Base-by-base conservation (phyloP, 148 eudicot species). In the Rhododendron vialii region DNA sequence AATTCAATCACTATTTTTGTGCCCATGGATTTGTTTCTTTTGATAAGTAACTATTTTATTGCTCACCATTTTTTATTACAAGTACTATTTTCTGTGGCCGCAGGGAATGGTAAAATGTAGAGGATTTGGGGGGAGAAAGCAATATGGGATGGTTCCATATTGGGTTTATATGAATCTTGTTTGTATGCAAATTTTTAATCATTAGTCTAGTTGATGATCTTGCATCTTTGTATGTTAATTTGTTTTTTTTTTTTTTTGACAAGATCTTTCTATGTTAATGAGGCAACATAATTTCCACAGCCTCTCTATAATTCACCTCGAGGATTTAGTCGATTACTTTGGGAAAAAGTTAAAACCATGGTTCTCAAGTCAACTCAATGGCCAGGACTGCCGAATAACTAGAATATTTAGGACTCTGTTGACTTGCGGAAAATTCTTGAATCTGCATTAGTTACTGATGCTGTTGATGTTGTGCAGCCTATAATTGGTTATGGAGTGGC, bases 401-500 rank as follows among this genome's bases (percentile, higher is more conserved):
- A 65, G 5, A 61, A 24, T 61, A 5, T 20, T 61, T 61, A 61
- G 33, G 10, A 14, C 26, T 65, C 33, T 65, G 10, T 65, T 5
- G 0, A 53, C 57, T 53, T 65, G 30, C 30, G 0, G 73, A 26
- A 65, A 28, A 69, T 69, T 69, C 36, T 69, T 65, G 2, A 59
- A 22, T 59, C 71, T 73, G 6, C 77, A 36, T 41, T 14, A 13
- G 22, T 82, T n/a, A 55, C 55, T 53, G 59, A 24, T 48, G 30
- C 51, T 63, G 28, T 51, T 83, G 18, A 74, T 86, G 53, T n/a
- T 76, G 85, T 91, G 90, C 92, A 93, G 93, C 86, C 89, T 28
- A 81, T 91, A 76, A 45, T 36, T n/a, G 93, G 95, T 50, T 47
- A 30, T 75, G 96, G 96, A 87, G 96, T 94, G 59, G 84, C 94